Percentiles rank a stretch among this genome's conserved stretches.
phyloP scores from a whole-genome alignment of 1,284 basidiomycete species.

The Marasmius fiardii region DNA sequence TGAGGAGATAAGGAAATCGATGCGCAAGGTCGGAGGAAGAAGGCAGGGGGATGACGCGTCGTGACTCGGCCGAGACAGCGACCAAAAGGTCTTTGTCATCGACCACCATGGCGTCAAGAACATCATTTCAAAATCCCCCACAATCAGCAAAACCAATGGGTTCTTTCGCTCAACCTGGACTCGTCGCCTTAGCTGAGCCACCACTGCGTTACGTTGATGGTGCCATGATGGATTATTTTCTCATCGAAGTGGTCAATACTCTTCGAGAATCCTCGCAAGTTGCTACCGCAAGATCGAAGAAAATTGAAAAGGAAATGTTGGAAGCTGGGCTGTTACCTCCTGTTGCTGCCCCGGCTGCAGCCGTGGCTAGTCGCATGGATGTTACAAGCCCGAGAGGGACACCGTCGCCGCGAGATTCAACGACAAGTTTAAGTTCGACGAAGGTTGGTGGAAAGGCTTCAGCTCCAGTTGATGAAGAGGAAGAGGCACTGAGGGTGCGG shows the following conservation, averaged over 20 bases:
- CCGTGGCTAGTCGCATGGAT: constrained; percentile 35
- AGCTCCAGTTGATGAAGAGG: constrained; percentile 58
- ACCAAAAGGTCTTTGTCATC: neutral
- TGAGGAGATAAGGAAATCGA: neutral
- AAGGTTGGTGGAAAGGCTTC: constrained; percentile 24
- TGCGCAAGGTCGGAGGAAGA: neutral
- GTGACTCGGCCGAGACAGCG: neutral
- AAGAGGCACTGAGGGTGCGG: constrained; percentile 65
- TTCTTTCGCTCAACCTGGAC: constrained; percentile 29
- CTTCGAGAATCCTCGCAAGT: constrained; percentile 69
- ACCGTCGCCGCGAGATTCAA: constrained; percentile 48
- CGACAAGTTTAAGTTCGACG: constrained; percentile 41
- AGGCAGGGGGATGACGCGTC: neutral
- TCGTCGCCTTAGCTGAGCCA: constrained; percentile 58
- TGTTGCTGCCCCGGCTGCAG: constrained; percentile 31
- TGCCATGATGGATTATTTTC: constrained; percentile 79
- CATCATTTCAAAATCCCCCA: constrained; percentile 30
- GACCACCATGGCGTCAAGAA: constrained; percentile 29
- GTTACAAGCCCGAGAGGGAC: constrained; percentile 16
- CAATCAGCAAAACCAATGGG: constrained; percentile 28
- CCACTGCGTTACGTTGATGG: constrained; percentile 64
- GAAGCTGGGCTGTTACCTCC: constrained; percentile 65
- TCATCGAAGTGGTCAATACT: constrained; percentile 76
- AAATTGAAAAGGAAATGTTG: constrained; percentile 71
- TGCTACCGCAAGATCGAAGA: constrained; percentile 61